phyloP scores from a whole-genome alignment of 345 rosid genomes.

The Citrus maxima region DNA sequence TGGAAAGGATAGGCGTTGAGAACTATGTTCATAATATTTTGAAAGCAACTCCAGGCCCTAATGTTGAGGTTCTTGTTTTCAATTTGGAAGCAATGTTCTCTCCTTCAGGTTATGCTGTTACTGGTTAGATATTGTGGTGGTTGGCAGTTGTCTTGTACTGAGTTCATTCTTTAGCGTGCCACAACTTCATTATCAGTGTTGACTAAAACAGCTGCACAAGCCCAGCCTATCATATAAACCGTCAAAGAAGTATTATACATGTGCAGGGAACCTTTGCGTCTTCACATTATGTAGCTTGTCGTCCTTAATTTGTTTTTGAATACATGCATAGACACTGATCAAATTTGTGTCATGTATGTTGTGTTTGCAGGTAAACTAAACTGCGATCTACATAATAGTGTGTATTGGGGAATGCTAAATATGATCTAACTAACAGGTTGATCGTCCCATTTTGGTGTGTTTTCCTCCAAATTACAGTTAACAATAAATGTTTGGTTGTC shows the following conservation, averaged over 20 bases:
- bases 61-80: neutral
- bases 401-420: slow-evolving; percentile 5
- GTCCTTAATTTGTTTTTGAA: neutral
- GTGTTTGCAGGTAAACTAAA: slow-evolving; percentile 27
- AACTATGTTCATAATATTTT: neutral
- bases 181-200: neutral
- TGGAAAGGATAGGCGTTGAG: neutral
- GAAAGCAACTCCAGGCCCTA: neutral
- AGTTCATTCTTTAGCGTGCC: neutral
- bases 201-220: neutral
- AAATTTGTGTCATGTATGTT: neutral
- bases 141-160: neutral
- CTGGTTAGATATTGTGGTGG: neutral
- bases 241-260: neutral
- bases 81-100: neutral
- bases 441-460: slow-evolving; percentile 23
- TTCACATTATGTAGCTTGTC: neutral
- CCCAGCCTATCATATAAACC: neutral
- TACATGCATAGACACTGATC: neutral
- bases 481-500: slow-evolving; percentile 18
- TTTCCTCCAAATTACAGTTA: slow-evolving; percentile 9
- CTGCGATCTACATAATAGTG: slow-evolving; percentile 10
- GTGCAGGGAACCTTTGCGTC: neutral
- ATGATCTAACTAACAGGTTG: slow-evolving; percentile 21
- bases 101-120: neutral